A percentile compares a stretch with the other conserved stretches of the same genome.
phyloP scores from a whole-genome alignment of 2,329 filamentous ascomycete species.

The Diplodia corticola region DNA sequence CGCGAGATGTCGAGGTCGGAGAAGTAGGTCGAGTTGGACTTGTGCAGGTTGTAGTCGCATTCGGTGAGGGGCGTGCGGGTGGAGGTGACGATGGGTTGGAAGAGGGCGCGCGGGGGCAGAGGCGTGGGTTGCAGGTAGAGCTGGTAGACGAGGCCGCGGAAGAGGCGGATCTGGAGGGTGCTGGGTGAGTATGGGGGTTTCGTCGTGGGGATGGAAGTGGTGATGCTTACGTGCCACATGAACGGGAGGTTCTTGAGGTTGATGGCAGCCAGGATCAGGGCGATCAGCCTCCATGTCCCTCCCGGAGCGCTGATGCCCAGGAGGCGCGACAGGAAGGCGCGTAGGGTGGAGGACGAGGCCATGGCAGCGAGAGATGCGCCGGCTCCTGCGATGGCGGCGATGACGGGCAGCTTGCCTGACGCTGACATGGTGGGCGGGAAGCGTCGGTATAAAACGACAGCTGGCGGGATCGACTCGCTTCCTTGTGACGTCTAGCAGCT shows the following conservation, averaged over 20 bases:
- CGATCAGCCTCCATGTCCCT: constrained; percentile 37
- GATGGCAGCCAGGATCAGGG: constrained; percentile 39
- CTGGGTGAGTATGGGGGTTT: not conserved
- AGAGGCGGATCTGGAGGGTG: constrained; percentile 45
- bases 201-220: too few relatives aligned
- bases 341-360: constrained; percentile 29
- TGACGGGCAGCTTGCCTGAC: not conserved
- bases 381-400: constrained; percentile 1
- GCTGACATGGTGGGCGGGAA: constrained; percentile 1
- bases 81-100: constrained; percentile 67
- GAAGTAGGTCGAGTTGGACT: constrained; percentile 84
- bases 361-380: constrained; percentile 29
- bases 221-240: constrained; percentile 67
- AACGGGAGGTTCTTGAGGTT: constrained; percentile 77
- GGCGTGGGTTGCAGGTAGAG: constrained; percentile 47
- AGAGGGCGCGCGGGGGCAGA: constrained; percentile 63
- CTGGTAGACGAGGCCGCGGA: constrained; percentile 49
- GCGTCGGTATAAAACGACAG: not conserved
- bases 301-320: constrained; percentile 37
- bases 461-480: not conserved
- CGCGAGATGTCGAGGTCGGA: constrained; percentile 81
- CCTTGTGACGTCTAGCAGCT: not conserved
- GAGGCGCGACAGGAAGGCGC: constrained; percentile 29
- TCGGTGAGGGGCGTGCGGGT: constrained; percentile 71
- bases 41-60: constrained; percentile 85